Base-by-base conservation (phyloP, 1,284 basidiomycete species). In the Cryptococcus depauperatus region DNA sequence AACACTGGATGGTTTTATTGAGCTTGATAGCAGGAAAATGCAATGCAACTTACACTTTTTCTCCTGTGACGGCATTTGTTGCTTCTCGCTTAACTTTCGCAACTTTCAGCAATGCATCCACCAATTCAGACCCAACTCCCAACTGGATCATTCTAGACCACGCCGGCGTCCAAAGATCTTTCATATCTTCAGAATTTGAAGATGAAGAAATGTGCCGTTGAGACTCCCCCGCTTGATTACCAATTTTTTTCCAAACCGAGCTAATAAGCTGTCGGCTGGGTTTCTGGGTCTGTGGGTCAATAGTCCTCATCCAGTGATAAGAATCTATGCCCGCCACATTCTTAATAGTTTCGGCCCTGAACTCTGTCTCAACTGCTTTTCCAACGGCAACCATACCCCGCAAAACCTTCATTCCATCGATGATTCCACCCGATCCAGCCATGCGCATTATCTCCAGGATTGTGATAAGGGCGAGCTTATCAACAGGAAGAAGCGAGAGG, bases 381-480 rank as follows among this genome's bases (percentile, higher is more conserved):
- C 92, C 93, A 23, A 97, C 79, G 0, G 76, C 69, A n/a, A 95
- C 72, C 45, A 95, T 74, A 0, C 86, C 87, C 1, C 88, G 78
- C 1, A 90, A 79, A 0, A 88, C 85, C 72, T 95, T 95, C 83
- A 95, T 89, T 1, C 92, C 93, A 44, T 86, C 82, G 0, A 75
- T 63, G 7, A 90, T 77, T 23, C 86, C 86, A 16, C 85, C 84
- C 1, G 79, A 76, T 5, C 85, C 84, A 35, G 84, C 79, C 35
- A 91, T 71, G 14, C 87, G 80, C 84, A 97, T 87, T 42, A 92
- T 68, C 66, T 96, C 91, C 28, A 93, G 76, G 52, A 97, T 88
- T 3, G 85, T 85, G 61, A 97, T 83, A 19, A 96, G 75, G 0
- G 90, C 89, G 8, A 97, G 76, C 51, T 84, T 85, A 41, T 86